These are phyloP conservation scores for Yarrowia galli DNA, from an alignment of 1,139 yeast genomes.

Conservation along the genomic window DNA sequence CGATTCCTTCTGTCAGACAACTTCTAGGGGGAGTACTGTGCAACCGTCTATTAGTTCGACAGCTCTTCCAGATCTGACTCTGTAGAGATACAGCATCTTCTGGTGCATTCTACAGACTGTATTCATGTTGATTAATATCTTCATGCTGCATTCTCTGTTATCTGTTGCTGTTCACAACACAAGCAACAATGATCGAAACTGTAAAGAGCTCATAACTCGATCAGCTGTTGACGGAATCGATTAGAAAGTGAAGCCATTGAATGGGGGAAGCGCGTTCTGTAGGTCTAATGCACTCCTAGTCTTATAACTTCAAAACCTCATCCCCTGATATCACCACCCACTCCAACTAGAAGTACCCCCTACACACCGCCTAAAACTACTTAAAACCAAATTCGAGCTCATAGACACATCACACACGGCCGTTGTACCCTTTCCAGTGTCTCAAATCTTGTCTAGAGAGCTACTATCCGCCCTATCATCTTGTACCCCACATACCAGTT, in stretches of 20 bases:
- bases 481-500: constrained; percentile 7
- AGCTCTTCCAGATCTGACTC: too few species aligned
- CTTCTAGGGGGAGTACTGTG: too few species aligned
- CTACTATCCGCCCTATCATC: background rate
- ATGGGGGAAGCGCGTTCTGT: too few species aligned
- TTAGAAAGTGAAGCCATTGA: background rate
- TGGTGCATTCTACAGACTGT: background rate
- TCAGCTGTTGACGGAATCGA: background rate
- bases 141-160: background rate
- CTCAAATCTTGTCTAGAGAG: background rate
- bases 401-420: background rate
- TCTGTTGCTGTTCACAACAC: background rate
- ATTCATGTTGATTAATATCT: background rate
- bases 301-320: too few species aligned
- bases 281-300: too few species aligned
- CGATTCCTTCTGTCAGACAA: too few species aligned
- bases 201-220: background rate
- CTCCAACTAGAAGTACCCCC: too few species aligned
- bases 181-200: background rate
- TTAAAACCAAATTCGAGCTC: background rate
- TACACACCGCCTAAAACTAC: background rate
- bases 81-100: too few species aligned
- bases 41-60: too few species aligned
- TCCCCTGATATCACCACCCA: too few species aligned
- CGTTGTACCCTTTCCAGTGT: background rate